Base-by-base conservation (phyloP, 2,329 filamentous ascomycete genomes). In the Fusarium gaditjirri region DNA sequence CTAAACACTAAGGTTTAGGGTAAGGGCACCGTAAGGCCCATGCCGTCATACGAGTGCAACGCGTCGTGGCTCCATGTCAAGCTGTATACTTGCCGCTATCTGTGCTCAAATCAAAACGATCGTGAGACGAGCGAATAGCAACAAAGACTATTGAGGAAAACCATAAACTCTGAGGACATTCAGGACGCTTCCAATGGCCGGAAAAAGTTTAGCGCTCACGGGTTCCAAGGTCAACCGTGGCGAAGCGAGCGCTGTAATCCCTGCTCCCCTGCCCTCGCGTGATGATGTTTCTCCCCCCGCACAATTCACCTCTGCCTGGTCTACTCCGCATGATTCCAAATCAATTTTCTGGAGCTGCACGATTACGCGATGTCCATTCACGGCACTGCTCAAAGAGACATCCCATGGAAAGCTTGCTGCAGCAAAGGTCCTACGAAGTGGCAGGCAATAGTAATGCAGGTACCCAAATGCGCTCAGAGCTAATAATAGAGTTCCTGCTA, bases 401-500 rank as follows among this genome's bases (percentile, higher is more conserved):
- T 49, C 23, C 23, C 43, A 25, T 49, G 31, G 17, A 36, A 39
- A 60, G 19, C 25, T 54, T 54, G 21, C 31, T 43, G 17, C 17
- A n/a, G 17, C 14, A 27, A 62, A 17, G 5, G 39, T 10, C 61
- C 63, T 59, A 46, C 49, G 39, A 39, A 25, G 16, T 47, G 56
- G 41, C 27, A 39, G 27, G 11, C 29, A 62, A 50, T 56, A 12
- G 41, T 44, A 62, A 68, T 68, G 65, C 65, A 68, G 65, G 65
- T 68, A 67, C 62, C 64, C 42, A 25, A 59, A 68, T 43, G 35
- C n/a, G 49, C n/a, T 1, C 27, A 52, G 16, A 42, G 41, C 65
- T 69, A 68, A 69, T 52, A 57, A 68, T 68, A 68, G 65, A 50
- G 59, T 58, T 44, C 33, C n/a, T 56, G 17, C 25, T 19, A 55